Base-by-base conservation (phyloP, 2,329 filamentous ascomycete genomes). In the Monilinia vaccinii-corymbosi region DNA sequence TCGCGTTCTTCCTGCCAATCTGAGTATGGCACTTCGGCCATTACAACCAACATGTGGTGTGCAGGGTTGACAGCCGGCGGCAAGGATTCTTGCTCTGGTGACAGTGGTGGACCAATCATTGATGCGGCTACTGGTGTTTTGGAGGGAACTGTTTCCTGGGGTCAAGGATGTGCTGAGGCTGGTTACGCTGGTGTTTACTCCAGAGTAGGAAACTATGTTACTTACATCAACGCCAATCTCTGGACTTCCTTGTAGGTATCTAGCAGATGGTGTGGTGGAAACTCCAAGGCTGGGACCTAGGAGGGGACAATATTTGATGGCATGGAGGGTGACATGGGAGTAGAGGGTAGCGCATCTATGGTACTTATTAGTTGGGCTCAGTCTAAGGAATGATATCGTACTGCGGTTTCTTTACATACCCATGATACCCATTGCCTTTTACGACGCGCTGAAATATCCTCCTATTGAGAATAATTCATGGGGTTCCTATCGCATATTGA, bases 61-160 rank as follows among this genome's bases (percentile, higher is more conserved):
- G 66, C 66, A 32, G 66, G 63, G 44, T 28, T 62, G 16, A 56
- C 56, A 50, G 63, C 51, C 32, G 64, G 62, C 50, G 66, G 66
- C 34, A 66, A 66, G 36, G 66, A 64, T 38, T 61, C 61, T 21
- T 67, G 66, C 60, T 61, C 63, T 18, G 57, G 60, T 34, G 66
- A 67, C 52, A 61, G 57, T 46, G 66, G 66, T 61, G 63, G 65
- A 56, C 66, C 66, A 53, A 66, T 67, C 21, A 48, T 64, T 40
- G 61, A 65, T 61, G 52, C 63, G 13, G n/a, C 44, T 18, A 66
- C 63, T 40, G 51, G 53, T 13, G 61, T 57, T 45, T 55, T 67
- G 49, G 23, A 63, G 7, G 66, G 66, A n/a, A 51, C 60, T 48
- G 65, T 67, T 10, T 61, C 60, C 31, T 65, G 60, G 58, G 66